A percentile compares a stretch with the other conserved stretches of the same genome.
Evolutionary conservation across 257 asterid species (phyloP).

Genomic region (Przewalskia tangutica): DNA sequence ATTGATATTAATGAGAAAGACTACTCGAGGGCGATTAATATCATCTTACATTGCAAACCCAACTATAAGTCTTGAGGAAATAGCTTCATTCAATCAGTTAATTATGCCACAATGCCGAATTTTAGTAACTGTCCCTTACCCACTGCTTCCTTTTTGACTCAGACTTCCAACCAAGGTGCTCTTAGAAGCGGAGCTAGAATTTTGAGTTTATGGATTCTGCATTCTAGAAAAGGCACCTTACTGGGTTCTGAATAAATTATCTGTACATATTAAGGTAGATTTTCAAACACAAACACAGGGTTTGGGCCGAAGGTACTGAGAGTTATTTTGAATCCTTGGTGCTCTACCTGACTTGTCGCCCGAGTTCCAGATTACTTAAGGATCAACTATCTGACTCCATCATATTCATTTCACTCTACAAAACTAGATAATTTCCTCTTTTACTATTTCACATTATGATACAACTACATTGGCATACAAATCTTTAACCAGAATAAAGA

Average conservation of each 20-base stretch:
- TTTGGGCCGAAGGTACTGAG: neutral
- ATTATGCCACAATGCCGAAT: neutral
- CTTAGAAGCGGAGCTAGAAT: neutral
- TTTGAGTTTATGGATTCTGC: neutral
- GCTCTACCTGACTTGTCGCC: neutral
- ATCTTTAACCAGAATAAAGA: neutral
- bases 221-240: neutral
- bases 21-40: too few species aligned
- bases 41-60: too few species aligned
- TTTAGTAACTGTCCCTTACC: neutral
- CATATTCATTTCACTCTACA: neutral
- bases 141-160: neutral
- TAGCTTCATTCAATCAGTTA: neutral
- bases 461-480: neutral
- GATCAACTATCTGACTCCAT: neutral
- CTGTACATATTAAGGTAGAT: neutral
- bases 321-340: neutral
- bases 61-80: neutral
- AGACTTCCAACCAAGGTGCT: neutral
- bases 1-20: too few species aligned
- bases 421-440: neutral
- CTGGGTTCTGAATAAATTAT: neutral
- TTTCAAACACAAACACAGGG: neutral
- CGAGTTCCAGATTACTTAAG: neutral
- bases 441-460: neutral